phyloP scores from a whole-genome alignment of 352 stramenopile species.

The Elongisporangium anandrum region DNA sequence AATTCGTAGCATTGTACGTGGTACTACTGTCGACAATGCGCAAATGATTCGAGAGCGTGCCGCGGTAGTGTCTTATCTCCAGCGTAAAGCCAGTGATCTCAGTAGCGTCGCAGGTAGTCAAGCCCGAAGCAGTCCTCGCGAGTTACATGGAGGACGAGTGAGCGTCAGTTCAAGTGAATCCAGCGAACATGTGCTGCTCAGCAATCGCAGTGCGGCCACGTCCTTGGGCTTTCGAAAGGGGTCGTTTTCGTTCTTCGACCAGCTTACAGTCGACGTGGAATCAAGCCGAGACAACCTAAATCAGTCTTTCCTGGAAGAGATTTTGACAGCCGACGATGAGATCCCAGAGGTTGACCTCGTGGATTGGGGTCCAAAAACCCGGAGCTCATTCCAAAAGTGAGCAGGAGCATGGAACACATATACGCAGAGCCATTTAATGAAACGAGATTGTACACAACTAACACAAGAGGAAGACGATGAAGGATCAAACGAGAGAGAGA shows the following conservation, averaged over 20 bases:
- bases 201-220: constrained; percentile 36
- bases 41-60: constrained; percentile 76
- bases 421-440: neutral
- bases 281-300: constrained; percentile 49
- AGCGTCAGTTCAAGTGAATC: constrained; percentile 76
- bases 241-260: constrained; percentile 87
- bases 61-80: constrained; percentile 84
- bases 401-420: neutral
- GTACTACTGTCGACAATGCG: constrained; percentile 34
- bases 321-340: neutral
- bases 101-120: constrained; percentile 68
- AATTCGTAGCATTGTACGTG: neutral
- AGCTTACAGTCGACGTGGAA: constrained; percentile 73
- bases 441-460: neutral
- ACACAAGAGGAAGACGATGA: neutral
- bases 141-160: constrained; percentile 28
- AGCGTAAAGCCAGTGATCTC: constrained; percentile 78
- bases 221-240: constrained; percentile 50
- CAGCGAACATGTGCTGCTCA: constrained; percentile 41
- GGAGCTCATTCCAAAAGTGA: neutral
- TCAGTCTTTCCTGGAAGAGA: constrained; percentile 30
- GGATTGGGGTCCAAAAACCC: neutral
- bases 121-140: constrained; percentile 40
- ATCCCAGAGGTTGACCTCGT: neutral
- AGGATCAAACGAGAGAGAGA: neutral